phyloP scores from a whole-genome alignment of 2,329 filamentous ascomycete genomes.

The Phoma sp. region DNA sequence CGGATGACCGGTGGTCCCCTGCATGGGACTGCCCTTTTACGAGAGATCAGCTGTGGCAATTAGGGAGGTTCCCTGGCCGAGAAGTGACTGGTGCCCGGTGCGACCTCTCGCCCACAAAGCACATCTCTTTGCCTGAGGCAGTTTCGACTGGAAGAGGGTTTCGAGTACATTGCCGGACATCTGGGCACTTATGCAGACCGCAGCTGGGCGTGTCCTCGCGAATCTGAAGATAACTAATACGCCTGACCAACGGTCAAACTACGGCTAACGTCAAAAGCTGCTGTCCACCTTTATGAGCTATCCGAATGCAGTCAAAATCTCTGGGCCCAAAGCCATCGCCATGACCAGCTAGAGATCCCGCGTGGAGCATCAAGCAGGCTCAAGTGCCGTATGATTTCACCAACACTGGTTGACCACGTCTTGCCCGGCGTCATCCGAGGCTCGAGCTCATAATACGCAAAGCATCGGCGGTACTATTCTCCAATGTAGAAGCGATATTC shows the following conservation, averaged over 20 bases:
- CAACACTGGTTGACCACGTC: background rate
- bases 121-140: conserved; percentile 8
- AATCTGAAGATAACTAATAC: background rate
- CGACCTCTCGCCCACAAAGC: background rate
- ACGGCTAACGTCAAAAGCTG: background rate
- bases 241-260: background rate
- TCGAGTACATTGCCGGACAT: conserved; percentile 8
- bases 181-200: conserved; percentile 9
- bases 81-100: background rate
- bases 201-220: background rate
- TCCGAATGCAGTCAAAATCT: background rate
- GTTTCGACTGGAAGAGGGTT: conserved; percentile 2
- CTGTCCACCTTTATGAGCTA: background rate
- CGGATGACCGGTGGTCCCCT: conserved; percentile 13
- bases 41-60: conserved; percentile 9
- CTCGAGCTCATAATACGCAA: background rate
- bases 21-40: conserved; percentile 11
- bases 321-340: background rate
- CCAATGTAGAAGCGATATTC: background rate
- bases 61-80: conserved; percentile 2
- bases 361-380: background rate
- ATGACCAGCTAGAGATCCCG: too few species aligned
- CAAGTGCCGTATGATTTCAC: background rate
- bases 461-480: background rate
- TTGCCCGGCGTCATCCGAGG: background rate